Evolutionary conservation across 2,329 filamentous ascomycete genomes (phyloP).

Genomic region (Diaporthe amygdali): DNA sequence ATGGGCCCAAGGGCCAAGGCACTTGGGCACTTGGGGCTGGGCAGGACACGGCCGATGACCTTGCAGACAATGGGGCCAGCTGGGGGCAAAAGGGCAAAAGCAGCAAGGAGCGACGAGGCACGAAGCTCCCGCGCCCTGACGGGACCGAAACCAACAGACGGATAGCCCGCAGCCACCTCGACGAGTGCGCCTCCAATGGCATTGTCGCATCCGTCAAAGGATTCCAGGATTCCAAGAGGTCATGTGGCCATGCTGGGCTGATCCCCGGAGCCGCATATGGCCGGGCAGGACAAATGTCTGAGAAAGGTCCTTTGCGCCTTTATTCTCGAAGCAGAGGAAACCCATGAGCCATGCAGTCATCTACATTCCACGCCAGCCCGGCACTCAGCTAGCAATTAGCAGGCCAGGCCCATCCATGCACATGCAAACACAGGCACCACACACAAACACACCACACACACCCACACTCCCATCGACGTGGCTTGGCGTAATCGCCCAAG

Average conservation of each 20-base stretch:
- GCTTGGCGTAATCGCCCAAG: background rate
- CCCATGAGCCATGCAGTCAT: background rate
- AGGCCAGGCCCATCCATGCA: background rate
- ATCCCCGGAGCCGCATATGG: constrained; percentile 1
- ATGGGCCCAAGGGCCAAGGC: background rate
- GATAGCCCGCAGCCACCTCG: background rate
- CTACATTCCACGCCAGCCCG: background rate
- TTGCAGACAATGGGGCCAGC: background rate
- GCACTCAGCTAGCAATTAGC: background rate
- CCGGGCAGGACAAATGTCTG: background rate
- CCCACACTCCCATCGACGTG: background rate
- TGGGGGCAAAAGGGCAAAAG: no score
- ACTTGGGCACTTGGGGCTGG: background rate
- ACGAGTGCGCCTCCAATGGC: background rate
- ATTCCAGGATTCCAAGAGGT: no score
- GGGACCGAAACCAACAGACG: background rate
- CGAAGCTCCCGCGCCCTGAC: background rate
- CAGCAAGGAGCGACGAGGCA: no score
- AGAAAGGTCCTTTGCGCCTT: background rate
- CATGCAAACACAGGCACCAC: no score
- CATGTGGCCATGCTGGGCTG: background rate
- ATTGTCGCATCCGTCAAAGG: constrained; percentile 11
- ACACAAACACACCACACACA: background rate
- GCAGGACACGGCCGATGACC: background rate
- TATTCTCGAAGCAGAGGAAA: no score